A percentile compares a stretch with the other conserved stretches of the same genome.
These are phyloP conservation scores for Phyllosticta paracitricarpa DNA, from an alignment of 2,329 filamentous ascomycete genomes.

Conservation along the genomic window DNA sequence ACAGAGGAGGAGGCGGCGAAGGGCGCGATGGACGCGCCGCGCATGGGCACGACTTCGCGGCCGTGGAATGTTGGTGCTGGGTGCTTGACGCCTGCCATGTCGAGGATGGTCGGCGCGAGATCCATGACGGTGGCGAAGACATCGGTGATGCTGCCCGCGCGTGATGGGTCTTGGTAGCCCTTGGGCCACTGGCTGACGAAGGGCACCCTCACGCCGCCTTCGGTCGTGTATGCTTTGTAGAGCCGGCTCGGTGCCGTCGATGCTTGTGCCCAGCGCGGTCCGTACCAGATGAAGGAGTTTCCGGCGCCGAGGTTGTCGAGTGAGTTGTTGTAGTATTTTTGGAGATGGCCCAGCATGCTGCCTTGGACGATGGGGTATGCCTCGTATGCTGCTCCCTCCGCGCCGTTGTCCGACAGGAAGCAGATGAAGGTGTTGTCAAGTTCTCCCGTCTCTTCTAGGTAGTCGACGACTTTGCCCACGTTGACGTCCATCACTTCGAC, in stretches of 20 bases:
- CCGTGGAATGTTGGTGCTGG: conserved; percentile 44
- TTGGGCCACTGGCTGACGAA: conserved; percentile 34
- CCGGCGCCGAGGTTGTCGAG: conserved; percentile 49
- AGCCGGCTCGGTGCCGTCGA: conserved; percentile 41
- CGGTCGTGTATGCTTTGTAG: conserved; percentile 38
- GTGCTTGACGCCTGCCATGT: conserved; percentile 41
- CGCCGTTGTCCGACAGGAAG: conserved; percentile 56
- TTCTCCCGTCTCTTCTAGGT: conserved; percentile 46
- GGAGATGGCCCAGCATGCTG: conserved; percentile 43
- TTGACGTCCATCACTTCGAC: conserved; percentile 53
- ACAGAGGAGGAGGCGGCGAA: conserved; percentile 26
- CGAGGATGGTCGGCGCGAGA: conserved; percentile 33
- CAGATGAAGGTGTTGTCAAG: conserved; percentile 54
- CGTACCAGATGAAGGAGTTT: conserved; percentile 52
- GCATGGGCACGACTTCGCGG: conserved; percentile 42
- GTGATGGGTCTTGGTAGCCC: conserved; percentile 9
- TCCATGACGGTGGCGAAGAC: conserved; percentile 41
- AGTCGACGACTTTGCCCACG: conserved; percentile 48
- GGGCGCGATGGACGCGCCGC: conserved; percentile 39
- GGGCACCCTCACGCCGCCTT: conserved; percentile 44
- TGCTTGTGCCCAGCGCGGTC: conserved; percentile 46
- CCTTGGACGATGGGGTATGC: conserved; percentile 48
- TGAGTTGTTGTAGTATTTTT: conserved; percentile 49
- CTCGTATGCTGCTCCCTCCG: conserved; percentile 50
- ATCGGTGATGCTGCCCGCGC: conserved; percentile 33